Percentiles rank a stretch among this genome's conserved stretches.
Evolutionary conservation across 2,329 filamentous ascomycete species (phyloP).

Genomic region (Sphaerulina populicola): DNA sequence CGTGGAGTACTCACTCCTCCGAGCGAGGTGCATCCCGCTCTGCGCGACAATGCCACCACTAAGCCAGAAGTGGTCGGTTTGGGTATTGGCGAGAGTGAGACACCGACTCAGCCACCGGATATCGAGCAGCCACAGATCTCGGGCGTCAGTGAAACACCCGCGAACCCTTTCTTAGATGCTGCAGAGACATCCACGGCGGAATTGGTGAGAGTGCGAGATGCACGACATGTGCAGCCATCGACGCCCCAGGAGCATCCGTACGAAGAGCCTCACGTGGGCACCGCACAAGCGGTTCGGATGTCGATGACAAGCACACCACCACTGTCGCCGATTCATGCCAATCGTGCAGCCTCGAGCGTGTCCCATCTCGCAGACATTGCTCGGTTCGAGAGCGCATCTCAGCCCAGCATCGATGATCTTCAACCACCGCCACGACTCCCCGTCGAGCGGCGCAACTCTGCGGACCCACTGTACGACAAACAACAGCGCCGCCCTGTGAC

Average conservation of each 20-base stretch:
- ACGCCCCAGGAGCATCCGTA: conserved; percentile 29
- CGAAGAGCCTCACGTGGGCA: conserved; percentile 43
- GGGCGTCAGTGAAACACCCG: neutral
- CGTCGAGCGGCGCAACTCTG: conserved; percentile 26
- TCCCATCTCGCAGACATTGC: conserved; percentile 16
- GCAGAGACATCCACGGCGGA: conserved; percentile 20
- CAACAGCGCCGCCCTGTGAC: conserved; percentile 33
- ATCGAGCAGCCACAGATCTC: conserved; percentile 1
- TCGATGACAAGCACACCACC: conserved; percentile 41
- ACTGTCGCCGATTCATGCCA: conserved; percentile 26
- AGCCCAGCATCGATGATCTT: conserved; percentile 18
- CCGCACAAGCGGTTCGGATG: conserved; percentile 43
- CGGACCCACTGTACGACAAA: conserved; percentile 43
- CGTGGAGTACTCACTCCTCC: conserved; percentile 23
- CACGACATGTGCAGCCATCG: conserved; percentile 1
- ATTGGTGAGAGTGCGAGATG: conserved; percentile 4
- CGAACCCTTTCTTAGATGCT: conserved; percentile 24
- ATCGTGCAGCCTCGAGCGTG: conserved; percentile 11
- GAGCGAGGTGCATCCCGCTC: conserved; percentile 31
- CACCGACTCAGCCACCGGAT: neutral
- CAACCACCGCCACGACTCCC: conserved; percentile 25
- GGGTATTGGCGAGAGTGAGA: conserved; percentile 24
- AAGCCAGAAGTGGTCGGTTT: conserved; percentile 24
- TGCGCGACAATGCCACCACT: conserved; percentile 21
- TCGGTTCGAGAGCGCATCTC: conserved; percentile 16